phyloP scores from a whole-genome alignment of 83 land plant species.

The Diphasiastrum complanatum region DNA sequence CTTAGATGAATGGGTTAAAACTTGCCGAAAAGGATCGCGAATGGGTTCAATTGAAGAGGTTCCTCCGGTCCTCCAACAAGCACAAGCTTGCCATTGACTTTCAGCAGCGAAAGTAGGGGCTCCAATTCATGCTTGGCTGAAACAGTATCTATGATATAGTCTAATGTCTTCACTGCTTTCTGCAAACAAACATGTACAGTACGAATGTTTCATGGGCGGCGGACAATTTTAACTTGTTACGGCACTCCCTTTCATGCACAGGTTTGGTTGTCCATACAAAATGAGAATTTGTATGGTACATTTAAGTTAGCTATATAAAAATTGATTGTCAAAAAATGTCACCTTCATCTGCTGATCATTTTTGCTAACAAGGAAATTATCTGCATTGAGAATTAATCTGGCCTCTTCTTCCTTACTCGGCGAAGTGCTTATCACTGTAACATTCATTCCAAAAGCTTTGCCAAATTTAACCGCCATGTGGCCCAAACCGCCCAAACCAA shows the following conservation, averaged over 20 bases:
- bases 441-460: conserved; percentile 37
- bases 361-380: conserved; percentile 33
- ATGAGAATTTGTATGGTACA: no score
- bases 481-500: conserved; percentile 43
- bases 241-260: no score
- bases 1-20: no score
- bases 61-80: conserved; percentile 46
- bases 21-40: conserved; percentile 36
- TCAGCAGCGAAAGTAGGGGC: conserved; percentile 38
- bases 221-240: no score
- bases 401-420: conserved; percentile 44
- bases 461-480: conserved; percentile 45
- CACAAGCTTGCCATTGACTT: conserved; percentile 44
- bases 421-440: conserved; percentile 50
- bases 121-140: conserved; percentile 31
- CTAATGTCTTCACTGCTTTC: conserved; percentile 25
- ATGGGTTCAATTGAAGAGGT: conserved; percentile 34
- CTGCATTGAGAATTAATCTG: conserved; percentile 29
- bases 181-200: not conserved
- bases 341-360: conserved; percentile 36
- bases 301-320: no score
- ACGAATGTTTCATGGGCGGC: no score
- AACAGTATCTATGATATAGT: conserved; percentile 48
- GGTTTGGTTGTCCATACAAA: no score
- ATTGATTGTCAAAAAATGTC: no score